Percentiles rank a stretch among this genome's conserved stretches.
phyloP scores from a whole-genome alignment of 345 rosid genomes.

The Pseudoturritis turrita region DNA sequence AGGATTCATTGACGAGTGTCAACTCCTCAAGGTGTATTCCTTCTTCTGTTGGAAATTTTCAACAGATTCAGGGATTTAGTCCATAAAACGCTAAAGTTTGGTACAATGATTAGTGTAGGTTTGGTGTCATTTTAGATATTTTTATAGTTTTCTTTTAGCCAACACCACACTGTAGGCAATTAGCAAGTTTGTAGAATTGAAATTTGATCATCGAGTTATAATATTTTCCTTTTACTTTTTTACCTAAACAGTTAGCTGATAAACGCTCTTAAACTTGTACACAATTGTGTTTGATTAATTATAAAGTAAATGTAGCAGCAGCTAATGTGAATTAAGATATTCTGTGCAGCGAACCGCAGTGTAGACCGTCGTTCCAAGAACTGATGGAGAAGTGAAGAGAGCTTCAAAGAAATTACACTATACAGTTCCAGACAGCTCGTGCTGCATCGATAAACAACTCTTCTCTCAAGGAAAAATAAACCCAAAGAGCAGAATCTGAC shows the following conservation, averaged over 20 bases:
- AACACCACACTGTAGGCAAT: not conserved
- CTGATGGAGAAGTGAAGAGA: conserved; percentile 72
- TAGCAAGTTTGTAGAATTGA: not conserved
- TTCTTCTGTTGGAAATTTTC: not conserved
- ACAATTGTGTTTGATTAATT: not conserved
- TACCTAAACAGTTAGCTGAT: not conserved
- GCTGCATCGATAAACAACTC: conserved; percentile 39
- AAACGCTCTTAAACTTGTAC: no score
- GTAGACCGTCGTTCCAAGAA: conserved; percentile 81
- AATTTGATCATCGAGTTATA: not conserved
- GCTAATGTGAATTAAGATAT: conserved; percentile 9
- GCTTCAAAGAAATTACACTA: conserved; percentile 61
- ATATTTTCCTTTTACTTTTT: not conserved
- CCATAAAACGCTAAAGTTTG: not conserved
- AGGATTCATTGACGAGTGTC: no score
- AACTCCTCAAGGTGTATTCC: no score
- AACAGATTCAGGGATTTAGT: not conserved
- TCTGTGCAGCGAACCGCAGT: conserved; percentile 63
- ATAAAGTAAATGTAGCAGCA: not conserved
- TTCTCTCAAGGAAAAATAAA: conserved; percentile 41
- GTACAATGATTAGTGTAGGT: not conserved
- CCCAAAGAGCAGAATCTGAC: not conserved
- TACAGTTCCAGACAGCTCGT: conserved; percentile 74
- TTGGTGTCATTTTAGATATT: not conserved
- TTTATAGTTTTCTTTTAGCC: not conserved